Evolutionary conservation across 1,284 basidiomycete species (phyloP).

Genomic region (Gymnopus androsaceus): DNA sequence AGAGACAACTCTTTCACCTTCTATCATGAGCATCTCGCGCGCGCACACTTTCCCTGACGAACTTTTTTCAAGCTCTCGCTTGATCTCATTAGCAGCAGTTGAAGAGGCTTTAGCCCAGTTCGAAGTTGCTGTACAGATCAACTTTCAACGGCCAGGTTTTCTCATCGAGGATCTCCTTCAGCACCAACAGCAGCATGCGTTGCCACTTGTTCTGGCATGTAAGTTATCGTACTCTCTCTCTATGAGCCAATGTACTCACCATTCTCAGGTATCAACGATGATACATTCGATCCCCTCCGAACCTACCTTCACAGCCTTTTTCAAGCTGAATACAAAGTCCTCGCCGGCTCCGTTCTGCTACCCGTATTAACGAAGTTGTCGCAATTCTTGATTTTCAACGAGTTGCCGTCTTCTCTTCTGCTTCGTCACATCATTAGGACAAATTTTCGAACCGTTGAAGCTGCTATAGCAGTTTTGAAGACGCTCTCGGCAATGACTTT

Average conservation of each 20-base stretch:
- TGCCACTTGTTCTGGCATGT: slow-evolving; percentile 17
- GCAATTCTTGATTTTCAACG: slow-evolving; percentile 7
- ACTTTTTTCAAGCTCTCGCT: slow-evolving; percentile 6
- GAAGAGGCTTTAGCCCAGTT: slow-evolving; percentile 10
- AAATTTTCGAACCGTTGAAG: not conserved
- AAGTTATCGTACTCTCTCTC: not conserved
- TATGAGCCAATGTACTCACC: not conserved
- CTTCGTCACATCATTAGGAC: not conserved
- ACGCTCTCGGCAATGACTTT: slow-evolving; percentile 6
- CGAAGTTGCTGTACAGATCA: slow-evolving; percentile 1
- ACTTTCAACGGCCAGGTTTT: not conserved
- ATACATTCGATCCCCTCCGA: not conserved
- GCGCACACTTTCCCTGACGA: not conserved
- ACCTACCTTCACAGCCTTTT: slow-evolving; percentile 10
- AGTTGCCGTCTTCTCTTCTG: not conserved
- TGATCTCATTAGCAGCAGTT: slow-evolving; percentile 10
- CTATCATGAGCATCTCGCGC: slow-evolving; percentile 3
- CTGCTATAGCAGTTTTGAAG: not conserved
- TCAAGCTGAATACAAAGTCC: not conserved
- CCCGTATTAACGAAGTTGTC: slow-evolving; percentile 11
- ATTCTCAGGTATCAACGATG: slow-evolving; percentile 5
- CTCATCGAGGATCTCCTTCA: slow-evolving; percentile 9
- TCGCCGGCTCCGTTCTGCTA: not conserved
- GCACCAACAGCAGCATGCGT: not conserved
- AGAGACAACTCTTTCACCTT: not conserved